Base-by-base conservation (phyloP, 805 yeast species). In the Yarrowia deformans region DNA sequence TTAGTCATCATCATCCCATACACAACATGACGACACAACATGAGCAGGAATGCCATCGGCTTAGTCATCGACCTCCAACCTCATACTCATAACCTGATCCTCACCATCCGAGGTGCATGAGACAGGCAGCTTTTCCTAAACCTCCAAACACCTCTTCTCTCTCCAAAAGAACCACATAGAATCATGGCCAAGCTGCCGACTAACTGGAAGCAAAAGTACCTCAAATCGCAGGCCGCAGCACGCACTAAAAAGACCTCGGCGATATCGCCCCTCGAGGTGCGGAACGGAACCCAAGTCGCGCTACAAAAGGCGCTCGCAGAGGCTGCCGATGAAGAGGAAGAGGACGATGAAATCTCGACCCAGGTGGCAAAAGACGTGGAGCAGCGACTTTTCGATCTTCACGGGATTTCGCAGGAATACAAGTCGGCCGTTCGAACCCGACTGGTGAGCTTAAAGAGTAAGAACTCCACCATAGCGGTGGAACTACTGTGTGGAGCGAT, bases 181-280 rank as follows among this genome's bases (percentile, higher is more conserved):
- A 23, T 23, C 56, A 64, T 64, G 68, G 58, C 68, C 6, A 64
- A 64, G 18, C 43, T 66, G 50, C 69, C 69, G 7, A 54, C 69
- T n/a, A 66, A 66, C 52, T 66, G 69, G 69, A 66, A 66, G 12
- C 69, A 66, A 42, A 66, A 66, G 45, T 66, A 66, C 52, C 69
- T 52, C 12, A 54, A 50, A 29, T 42, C 50, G 29, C 49, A 66
- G 52, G 68, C 56, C n/a, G 61, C 52, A 29, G 69, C 60, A 1
- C 42, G 52, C 32, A 45, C 63, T 8, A 54, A 54, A 14, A 50
- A 52, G 34, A n/a, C 14, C 1, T 5, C 61, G 18, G 4, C 69
- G 16, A 32, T 54, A 32, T 66, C 69, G 32, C 61, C 69, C 8
- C 9, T 42, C 1, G 61, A 40, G 54, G 45, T 66, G 32, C 52